These are phyloP conservation scores for Candida arabinofermentans DNA, from an alignment of 805 yeast genomes.

Conservation along the genomic window DNA sequence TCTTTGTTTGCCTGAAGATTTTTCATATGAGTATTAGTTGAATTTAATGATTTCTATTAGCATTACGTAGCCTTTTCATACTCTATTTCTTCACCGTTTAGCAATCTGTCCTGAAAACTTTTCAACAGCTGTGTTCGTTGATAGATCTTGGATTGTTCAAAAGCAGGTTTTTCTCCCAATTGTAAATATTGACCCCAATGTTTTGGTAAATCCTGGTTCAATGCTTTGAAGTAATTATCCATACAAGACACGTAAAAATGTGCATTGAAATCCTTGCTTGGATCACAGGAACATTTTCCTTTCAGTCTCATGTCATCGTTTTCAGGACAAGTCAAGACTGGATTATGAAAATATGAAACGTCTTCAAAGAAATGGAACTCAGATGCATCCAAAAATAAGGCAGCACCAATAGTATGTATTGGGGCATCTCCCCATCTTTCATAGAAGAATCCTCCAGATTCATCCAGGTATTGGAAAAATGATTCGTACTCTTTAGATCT, in stretches of 20 bases:
- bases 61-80: slow-evolving; percentile 1
- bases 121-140: slow-evolving; percentile 4
- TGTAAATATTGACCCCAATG: slow-evolving; percentile 6
- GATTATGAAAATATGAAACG: slow-evolving; percentile 49
- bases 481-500: slow-evolving; percentile 45
- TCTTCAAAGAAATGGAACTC: slow-evolving; percentile 54
- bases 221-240: slow-evolving; percentile 5
- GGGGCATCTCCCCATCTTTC: slow-evolving; percentile 76
- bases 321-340: slow-evolving; percentile 53
- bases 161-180: slow-evolving; percentile 4
- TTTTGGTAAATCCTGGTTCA: slow-evolving; percentile 1
- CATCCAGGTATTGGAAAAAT: slow-evolving; percentile 51
- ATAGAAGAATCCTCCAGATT: slow-evolving; percentile 59
- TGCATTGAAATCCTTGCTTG: slow-evolving; percentile 46
- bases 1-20: too few species aligned
- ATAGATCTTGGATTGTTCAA: slow-evolving; percentile 2
- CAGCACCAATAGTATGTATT: slow-evolving; percentile 56
- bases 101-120: slow-evolving; percentile 2
- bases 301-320: slow-evolving; percentile 38
- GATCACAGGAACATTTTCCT: slow-evolving; percentile 47
- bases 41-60: too few species aligned
- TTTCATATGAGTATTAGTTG: too few species aligned
- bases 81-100: neutral
- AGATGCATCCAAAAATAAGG: slow-evolving; percentile 41
- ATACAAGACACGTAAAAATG: slow-evolving; percentile 17